phyloP scores from a whole-genome alignment of 352 stramenopile species.

The Phytopythium mirpurense region DNA sequence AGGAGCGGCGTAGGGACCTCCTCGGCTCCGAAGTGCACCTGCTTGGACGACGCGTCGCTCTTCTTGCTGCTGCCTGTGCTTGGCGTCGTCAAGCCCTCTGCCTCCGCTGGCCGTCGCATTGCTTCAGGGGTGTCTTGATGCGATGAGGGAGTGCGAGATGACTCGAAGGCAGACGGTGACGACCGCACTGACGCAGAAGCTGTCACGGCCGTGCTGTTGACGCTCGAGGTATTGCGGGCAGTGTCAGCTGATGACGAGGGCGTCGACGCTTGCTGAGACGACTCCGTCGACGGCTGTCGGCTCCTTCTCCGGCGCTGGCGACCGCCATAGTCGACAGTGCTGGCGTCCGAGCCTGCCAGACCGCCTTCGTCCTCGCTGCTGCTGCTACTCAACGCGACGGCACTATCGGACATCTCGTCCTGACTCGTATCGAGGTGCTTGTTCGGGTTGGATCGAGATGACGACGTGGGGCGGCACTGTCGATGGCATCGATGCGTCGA shows the following conservation, averaged over 20 bases:
- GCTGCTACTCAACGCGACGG: not conserved
- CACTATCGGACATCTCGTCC: not conserved
- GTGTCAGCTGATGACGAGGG: constrained; percentile 5
- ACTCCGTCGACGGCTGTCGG: not conserved
- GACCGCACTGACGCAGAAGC: not conserved
- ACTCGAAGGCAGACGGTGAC: constrained; percentile 1
- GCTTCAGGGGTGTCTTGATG: not conserved
- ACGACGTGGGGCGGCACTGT: not conserved
- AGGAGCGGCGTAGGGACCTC: constrained; percentile 57
- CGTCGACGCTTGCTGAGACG: constrained; percentile 2
- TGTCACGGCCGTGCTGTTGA: constrained; percentile 2
- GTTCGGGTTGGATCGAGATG: not conserved
- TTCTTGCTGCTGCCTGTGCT: constrained; percentile 53
- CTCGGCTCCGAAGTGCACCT: constrained; percentile 44
- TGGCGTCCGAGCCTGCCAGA: not conserved
- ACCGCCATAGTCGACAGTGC: not conserved
- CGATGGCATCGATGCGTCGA: not conserved
- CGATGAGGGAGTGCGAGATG: not conserved
- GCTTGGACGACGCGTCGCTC: constrained; percentile 30
- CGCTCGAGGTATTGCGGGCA: not conserved
- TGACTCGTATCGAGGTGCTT: not conserved
- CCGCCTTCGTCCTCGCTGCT: not conserved
- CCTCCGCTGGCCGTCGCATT: not conserved
- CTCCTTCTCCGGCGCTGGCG: not conserved
- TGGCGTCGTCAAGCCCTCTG: constrained; percentile 18